A percentile compares a stretch with the other conserved stretches of the same genome.
phyloP scores from a whole-genome alignment of 768 basidiomycete species.

The Rossbeevera mucosa region DNA sequence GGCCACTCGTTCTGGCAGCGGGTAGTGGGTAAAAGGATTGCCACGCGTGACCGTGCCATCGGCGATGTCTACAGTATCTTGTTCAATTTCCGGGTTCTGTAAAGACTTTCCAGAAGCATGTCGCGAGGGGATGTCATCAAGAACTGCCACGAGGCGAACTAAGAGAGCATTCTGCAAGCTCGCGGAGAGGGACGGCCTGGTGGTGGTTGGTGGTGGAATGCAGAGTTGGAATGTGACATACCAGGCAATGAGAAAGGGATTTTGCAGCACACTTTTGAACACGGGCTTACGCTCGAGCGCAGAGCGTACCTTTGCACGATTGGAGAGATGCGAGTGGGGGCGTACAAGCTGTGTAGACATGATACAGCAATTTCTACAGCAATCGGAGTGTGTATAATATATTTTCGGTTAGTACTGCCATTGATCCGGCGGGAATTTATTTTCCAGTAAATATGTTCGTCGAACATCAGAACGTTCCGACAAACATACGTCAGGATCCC shows the following conservation, averaged over 20 bases:
- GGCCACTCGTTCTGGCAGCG: neutral
- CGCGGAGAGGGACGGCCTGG: conserved; percentile 58
- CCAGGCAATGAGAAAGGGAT: conserved; percentile 70
- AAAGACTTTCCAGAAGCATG: conserved; percentile 14
- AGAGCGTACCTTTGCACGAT: conserved; percentile 50
- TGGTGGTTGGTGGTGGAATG: neutral
- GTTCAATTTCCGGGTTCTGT: neutral
- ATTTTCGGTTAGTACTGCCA: neutral
- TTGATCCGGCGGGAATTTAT: no score
- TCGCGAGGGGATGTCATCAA: conserved; percentile 46
- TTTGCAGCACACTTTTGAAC: conserved; percentile 68
- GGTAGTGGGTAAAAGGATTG: neutral
- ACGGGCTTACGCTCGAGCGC: conserved; percentile 53
- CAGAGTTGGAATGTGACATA: conserved; percentile 26
- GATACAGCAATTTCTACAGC: neutral
- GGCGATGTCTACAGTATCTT: conserved; percentile 28
- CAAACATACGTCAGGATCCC: no score
- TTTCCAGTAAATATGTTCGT: no score
- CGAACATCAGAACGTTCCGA: no score
- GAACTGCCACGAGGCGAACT: conserved; percentile 43
- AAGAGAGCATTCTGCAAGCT: conserved; percentile 62
- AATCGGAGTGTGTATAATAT: neutral
- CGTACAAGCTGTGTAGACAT: conserved; percentile 53
- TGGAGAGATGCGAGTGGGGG: conserved; percentile 55
- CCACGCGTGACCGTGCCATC: conserved; percentile 2